Evolutionary conservation across 164 flowering plant genomes (phyloP).

Genomic region (Magnolia sinica): DNA sequence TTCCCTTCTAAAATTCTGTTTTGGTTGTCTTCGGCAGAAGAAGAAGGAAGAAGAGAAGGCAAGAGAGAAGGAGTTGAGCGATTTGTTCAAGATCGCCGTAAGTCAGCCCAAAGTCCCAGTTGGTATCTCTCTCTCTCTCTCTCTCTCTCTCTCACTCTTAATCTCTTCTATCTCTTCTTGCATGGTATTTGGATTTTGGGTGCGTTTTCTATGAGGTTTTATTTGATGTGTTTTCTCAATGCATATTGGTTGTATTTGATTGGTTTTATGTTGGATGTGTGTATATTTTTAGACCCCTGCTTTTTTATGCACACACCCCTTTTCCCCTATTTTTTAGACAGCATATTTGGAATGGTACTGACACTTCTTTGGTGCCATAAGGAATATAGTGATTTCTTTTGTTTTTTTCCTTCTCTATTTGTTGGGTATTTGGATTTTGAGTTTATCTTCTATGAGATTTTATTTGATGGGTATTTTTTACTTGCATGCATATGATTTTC

Average conservation of each 20-base stretch:
- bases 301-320: no score
- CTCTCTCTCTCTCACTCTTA: background rate
- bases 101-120: constrained; percentile 96
- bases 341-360: no score
- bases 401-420: background rate
- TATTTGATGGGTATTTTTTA: background rate
- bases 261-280: background rate
- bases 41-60: constrained; percentile 98
- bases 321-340: no score
- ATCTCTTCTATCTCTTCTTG: background rate
- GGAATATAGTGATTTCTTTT: no score
- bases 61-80: constrained; percentile 85
- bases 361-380: no score
- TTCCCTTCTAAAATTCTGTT: background rate
- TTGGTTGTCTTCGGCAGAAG: constrained; percentile 47
- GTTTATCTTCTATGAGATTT: background rate
- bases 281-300: no score
- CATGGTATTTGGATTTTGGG: background rate
- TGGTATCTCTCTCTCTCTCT: constrained; percentile 37
- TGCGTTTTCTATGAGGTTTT: background rate
- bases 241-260: background rate
- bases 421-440: background rate
- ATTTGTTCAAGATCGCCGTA: constrained; percentile 85
- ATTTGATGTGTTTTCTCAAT: background rate
- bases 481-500: background rate